Evolutionary conservation across 192 early-diverging fungal genomes (phyloP).

Genomic region (Borealophlyctis nickersoniae): DNA sequence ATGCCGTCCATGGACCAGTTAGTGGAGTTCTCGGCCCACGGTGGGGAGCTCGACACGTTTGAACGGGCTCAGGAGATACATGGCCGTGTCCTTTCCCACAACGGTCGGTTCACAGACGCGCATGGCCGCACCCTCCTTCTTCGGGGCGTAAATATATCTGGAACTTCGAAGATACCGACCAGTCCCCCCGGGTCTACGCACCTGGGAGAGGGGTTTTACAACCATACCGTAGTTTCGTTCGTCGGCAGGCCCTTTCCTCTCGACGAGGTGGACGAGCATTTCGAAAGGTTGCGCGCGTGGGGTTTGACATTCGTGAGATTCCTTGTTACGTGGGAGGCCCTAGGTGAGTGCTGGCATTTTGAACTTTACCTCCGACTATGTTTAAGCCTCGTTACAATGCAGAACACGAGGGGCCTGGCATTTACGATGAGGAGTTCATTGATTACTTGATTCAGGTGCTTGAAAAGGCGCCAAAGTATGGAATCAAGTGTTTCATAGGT

Average conservation of each 20-base stretch:
- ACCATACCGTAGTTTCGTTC: conserved; percentile 74
- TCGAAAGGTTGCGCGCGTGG: conserved; percentile 68
- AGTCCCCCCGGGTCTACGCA: conserved; percentile 65
- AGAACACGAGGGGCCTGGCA: conserved; percentile 77
- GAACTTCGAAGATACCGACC: conserved; percentile 73
- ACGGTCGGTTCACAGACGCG: conserved; percentile 34
- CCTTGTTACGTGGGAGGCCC: conserved; percentile 76
- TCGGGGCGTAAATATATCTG: conserved; percentile 77
- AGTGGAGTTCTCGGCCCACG: too few relatives aligned
- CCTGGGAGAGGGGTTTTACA: conserved; percentile 60
- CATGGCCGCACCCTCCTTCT: conserved; percentile 34
- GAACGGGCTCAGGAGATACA: conserved; percentile 15
- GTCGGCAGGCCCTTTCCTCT: conserved; percentile 73
- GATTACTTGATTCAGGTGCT: conserved; percentile 69
- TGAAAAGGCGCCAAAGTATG: conserved; percentile 64
- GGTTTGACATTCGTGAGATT: conserved; percentile 77
- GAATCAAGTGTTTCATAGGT: conserved; percentile 76
- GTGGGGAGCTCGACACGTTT: too few relatives aligned
- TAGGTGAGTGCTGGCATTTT: conserved; percentile 31
- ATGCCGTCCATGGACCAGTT: too few relatives aligned
- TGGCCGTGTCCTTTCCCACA: background rate
- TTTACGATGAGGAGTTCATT: conserved; percentile 80
- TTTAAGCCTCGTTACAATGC: conserved; percentile 4
- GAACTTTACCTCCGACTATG: too few relatives aligned
- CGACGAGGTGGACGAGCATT: conserved; percentile 73